These are phyloP conservation scores for Pichia kluyveri DNA, from an alignment of 805 yeast genomes.

Conservation along the genomic window DNA sequence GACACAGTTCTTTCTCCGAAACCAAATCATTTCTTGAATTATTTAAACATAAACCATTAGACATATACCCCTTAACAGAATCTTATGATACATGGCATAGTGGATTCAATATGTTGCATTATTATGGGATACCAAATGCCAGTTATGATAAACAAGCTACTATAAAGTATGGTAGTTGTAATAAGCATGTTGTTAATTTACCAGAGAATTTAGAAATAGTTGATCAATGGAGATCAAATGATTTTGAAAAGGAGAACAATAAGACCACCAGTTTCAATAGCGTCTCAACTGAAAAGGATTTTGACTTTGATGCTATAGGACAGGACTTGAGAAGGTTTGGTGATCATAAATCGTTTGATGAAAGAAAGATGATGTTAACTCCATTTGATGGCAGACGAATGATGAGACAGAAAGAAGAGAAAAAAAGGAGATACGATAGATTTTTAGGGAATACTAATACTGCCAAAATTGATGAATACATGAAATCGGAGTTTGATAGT, in stretches of 20 bases:
- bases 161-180: not conserved
- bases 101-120: slow-evolving; percentile 11
- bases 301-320: slow-evolving; percentile 1
- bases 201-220: not conserved
- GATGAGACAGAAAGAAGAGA: not conserved
- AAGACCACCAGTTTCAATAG: not conserved
- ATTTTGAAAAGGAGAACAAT: too few species aligned
- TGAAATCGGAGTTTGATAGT: too few species aligned
- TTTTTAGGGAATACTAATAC: not conserved
- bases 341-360: not conserved
- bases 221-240: not conserved
- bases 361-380: not conserved
- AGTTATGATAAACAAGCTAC: slow-evolving; percentile 1
- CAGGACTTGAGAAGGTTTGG: not conserved
- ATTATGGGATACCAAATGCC: slow-evolving; percentile 3
- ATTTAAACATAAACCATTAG: slow-evolving; percentile 6
- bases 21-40: slow-evolving; percentile 7
- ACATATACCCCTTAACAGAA: slow-evolving; percentile 14
- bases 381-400: not conserved
- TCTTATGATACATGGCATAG: slow-evolving; percentile 7
- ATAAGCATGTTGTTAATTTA: not conserved
- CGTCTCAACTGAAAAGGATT: not conserved
- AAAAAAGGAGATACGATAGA: not conserved
- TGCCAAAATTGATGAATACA: too few species aligned
- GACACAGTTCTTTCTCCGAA: slow-evolving; percentile 15